Conservation (phyloP, 805 yeast genomes). For the Ogataea thermomethanolica region DNA sequence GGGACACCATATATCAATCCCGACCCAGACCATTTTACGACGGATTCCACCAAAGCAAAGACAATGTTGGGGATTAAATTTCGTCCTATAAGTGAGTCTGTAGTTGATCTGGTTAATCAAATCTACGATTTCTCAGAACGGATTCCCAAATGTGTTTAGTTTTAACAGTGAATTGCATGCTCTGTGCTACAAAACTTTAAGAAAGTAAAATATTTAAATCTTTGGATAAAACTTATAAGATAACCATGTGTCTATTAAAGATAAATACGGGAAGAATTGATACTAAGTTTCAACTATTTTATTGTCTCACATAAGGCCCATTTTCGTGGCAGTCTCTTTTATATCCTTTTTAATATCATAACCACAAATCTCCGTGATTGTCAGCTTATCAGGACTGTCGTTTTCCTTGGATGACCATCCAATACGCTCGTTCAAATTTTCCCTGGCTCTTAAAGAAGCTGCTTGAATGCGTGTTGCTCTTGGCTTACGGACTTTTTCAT, state of each 20-base stretch:
- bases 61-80: constrained; percentile 17
- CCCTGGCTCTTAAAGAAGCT: constrained; percentile 33
- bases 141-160: too few relatives aligned
- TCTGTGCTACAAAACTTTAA: too few relatives aligned
- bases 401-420: constrained; percentile 29
- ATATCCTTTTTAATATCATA: constrained; percentile 31
- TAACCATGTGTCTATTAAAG: too few relatives aligned
- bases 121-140: not conserved
- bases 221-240: too few relatives aligned
- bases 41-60: constrained; percentile 27
- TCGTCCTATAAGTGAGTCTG: constrained; percentile 16
- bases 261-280: too few relatives aligned
- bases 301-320: constrained; percentile 1
- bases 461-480: constrained; percentile 32
- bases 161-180: not conserved
- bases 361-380: constrained; percentile 33
- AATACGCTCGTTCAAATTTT: constrained; percentile 32
- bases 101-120: constrained; percentile 15
- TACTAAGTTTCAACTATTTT: too few relatives aligned
- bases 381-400: constrained; percentile 22
- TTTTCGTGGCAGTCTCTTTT: constrained; percentile 12
- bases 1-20: constrained; percentile 25
- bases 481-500: constrained; percentile 28
- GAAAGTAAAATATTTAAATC: too few relatives aligned
- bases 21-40: constrained; percentile 26